Evolutionary conservation across 768 basidiomycete genomes (phyloP).

Genomic region (Glaciozyma antarctica): DNA sequence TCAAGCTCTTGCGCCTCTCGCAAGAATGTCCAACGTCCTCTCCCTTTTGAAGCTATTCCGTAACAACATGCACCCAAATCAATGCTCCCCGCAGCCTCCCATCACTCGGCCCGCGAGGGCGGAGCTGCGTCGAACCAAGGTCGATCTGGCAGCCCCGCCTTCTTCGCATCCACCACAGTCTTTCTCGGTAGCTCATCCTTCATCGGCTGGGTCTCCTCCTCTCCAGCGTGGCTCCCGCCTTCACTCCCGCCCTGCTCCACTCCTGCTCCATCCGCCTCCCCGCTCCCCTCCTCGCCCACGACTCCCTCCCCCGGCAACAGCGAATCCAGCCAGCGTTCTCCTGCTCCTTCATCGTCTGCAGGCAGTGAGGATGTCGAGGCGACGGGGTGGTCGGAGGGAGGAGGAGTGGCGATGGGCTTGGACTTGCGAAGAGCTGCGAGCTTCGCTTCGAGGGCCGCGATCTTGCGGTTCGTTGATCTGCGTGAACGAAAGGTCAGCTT

Average conservation of each 20-base stretch:
- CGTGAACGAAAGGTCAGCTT: not conserved
- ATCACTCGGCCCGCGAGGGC: not conserved
- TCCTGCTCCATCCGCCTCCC: not conserved
- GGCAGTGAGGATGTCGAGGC: not conserved
- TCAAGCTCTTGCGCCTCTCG: not conserved
- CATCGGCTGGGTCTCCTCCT: too few relatives aligned
- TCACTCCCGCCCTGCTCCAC: not conserved
- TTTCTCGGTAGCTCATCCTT: not conserved
- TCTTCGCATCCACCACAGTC: not conserved
- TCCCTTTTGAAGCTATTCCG: not conserved
- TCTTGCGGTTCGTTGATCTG: constrained; percentile 69
- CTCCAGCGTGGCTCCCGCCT: too few relatives aligned
- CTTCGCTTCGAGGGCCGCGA: constrained; percentile 93
- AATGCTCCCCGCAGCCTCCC: not conserved
- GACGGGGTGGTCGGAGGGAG: not conserved
- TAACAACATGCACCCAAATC: not conserved
- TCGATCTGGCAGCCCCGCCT: constrained; percentile 7
- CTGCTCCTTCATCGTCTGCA: not conserved
- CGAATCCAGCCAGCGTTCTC: constrained; percentile 5
- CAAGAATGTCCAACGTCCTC: too few relatives aligned
- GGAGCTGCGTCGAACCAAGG: constrained; percentile 13
- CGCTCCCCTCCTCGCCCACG: not conserved
- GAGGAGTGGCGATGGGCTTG: not conserved
- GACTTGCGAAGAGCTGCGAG: constrained; percentile 53
- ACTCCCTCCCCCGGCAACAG: not conserved